Conservation (phyloP, 345 rosid genomes). For the Eucalyptus sp. region DNA sequence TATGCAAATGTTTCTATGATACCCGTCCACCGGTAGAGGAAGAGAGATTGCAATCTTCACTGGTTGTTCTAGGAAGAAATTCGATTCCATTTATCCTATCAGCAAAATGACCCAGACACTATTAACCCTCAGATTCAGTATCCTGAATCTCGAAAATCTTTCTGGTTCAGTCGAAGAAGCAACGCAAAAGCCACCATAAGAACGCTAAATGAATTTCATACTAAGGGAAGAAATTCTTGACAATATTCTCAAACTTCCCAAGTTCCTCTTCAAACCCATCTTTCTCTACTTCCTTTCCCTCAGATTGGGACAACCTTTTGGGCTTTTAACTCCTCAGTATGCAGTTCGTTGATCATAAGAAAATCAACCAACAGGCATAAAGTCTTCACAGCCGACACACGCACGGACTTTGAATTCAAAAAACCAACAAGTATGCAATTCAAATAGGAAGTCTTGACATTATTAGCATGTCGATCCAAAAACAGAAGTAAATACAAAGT, state of each 20-base stretch:
- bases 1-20: background rate
- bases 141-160: conserved; percentile 37
- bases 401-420: background rate
- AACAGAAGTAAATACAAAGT: background rate
- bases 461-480: background rate
- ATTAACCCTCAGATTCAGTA: conserved; percentile 7
- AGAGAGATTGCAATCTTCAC: background rate
- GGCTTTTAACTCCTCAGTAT: background rate
- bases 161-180: conserved; percentile 51
- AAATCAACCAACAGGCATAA: background rate
- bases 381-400: background rate
- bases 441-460: background rate
- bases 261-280: background rate
- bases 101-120: background rate
- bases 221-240: background rate
- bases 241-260: background rate
- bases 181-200: background rate
- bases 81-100: background rate
- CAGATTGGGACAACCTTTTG: background rate
- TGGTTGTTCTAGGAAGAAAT: background rate
- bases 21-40: background rate
- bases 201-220: background rate
- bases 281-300: background rate
- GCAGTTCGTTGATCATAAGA: background rate
- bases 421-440: background rate